These are phyloP conservation scores for Phragmites australis DNA, from an alignment of 176 grass and related monocot genomes.

Conservation along the genomic window DNA sequence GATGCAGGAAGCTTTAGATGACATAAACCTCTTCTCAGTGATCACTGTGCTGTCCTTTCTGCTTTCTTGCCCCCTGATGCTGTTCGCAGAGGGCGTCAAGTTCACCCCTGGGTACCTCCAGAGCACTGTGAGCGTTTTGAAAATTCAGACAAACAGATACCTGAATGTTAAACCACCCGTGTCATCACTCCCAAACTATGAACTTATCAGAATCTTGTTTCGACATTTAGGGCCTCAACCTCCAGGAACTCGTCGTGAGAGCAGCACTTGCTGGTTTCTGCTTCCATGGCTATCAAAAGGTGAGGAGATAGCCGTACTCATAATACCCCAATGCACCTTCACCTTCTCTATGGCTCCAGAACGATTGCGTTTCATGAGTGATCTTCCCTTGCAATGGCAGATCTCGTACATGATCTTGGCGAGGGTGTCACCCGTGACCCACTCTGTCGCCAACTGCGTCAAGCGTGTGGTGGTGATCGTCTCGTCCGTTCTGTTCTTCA, in stretches of 20 bases:
- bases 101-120: constrained; percentile 65
- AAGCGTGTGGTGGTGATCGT: constrained; percentile 75
- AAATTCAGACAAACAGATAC: constrained; percentile 5
- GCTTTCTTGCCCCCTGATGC: constrained; percentile 54
- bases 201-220: constrained; percentile 6
- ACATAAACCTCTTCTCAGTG: constrained; percentile 79
- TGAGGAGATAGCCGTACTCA: neutral
- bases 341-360: neutral
- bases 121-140: constrained; percentile 44
- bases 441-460: constrained; percentile 71
- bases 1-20: constrained; percentile 62
- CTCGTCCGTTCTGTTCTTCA: constrained; percentile 68
- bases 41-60: constrained; percentile 72
- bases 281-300: constrained; percentile 86
- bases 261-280: constrained; percentile 62
- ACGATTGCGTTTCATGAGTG: constrained; percentile 2
- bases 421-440: constrained; percentile 61
- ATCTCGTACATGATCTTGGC: constrained; percentile 62
- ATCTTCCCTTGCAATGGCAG: constrained; percentile 22
- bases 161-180: neutral
- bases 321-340: neutral
- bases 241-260: constrained; percentile 60
- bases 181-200: neutral
- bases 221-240: constrained; percentile 58
- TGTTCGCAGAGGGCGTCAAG: constrained; percentile 66